Conservation (phyloP, 257 asterid species). For the Solanum tarapatanum region DNA sequence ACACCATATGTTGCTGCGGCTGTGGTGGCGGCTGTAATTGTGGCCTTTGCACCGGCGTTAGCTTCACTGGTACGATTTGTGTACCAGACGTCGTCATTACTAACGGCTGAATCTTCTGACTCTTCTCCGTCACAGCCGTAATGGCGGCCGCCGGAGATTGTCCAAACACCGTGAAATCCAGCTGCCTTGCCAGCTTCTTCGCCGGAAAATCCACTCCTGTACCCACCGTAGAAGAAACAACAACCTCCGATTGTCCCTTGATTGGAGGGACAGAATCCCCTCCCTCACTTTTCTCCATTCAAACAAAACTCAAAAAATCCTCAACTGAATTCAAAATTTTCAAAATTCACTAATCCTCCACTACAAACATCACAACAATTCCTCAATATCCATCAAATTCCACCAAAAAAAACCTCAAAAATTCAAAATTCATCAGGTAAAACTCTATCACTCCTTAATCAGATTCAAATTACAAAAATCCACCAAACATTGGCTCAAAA, state of each 20-base stretch:
- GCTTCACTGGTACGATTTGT: conserved; percentile 13
- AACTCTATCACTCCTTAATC: conserved; percentile 18
- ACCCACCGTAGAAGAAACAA: conserved; percentile 22
- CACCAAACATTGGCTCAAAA: conserved; percentile 4
- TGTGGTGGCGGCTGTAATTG: conserved; percentile 19
- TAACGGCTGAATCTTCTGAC: conserved; percentile 22
- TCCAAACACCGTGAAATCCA: conserved; percentile 63
- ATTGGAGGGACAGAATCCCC: conserved; percentile 60
- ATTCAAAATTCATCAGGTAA: background rate
- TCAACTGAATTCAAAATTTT: background rate
- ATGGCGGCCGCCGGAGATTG: conserved; percentile 9
- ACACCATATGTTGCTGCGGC: conserved; percentile 9
- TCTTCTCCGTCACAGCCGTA: conserved; percentile 13
- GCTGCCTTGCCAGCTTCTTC: conserved; percentile 95
- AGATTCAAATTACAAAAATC: conserved; percentile 12
- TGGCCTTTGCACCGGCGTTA: conserved; percentile 12
- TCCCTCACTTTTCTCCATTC: conserved; percentile 74
- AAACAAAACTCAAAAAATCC: background rate
- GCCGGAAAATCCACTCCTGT: conserved; percentile 44
- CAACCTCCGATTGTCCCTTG: conserved; percentile 41
- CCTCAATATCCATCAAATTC: conserved; percentile 6
- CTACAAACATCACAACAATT: conserved; percentile 13
- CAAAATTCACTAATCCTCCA: background rate
- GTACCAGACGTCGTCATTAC: background rate
- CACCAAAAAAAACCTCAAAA: conserved; percentile 2